Evolutionary conservation across 257 asterid species (phyloP).

Genomic region (Leonotis leonurus): DNA sequence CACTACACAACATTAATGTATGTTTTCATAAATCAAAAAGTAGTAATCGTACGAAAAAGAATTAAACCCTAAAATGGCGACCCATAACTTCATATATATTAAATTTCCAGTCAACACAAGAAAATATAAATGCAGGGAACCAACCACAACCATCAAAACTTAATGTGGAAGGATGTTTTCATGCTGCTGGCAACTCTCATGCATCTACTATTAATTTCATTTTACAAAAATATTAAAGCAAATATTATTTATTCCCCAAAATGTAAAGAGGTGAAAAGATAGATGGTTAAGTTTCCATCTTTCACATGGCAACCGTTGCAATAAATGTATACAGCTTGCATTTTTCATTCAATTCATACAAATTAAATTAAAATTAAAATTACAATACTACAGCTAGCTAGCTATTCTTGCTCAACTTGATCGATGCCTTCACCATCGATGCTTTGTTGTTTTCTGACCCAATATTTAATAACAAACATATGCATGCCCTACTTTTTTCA

Average conservation of each 20-base stretch:
- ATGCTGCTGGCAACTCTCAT: not conserved
- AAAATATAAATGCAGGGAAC: constrained; percentile 8
- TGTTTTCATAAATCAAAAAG: not conserved
- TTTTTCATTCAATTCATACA: too few relatives aligned
- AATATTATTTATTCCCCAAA: not conserved
- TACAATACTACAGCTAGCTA: too few relatives aligned
- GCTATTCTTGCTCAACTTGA: too few relatives aligned
- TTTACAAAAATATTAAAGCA: too few relatives aligned
- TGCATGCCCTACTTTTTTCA: too few relatives aligned
- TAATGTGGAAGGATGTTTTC: constrained; percentile 10
- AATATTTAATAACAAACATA: too few relatives aligned
- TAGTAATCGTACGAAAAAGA: not conserved
- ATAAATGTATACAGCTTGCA: constrained; percentile 27
- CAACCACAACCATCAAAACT: constrained; percentile 12
- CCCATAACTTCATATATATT: constrained; percentile 15
- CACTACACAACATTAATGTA: not conserved
- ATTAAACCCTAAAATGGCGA: constrained; percentile 16
- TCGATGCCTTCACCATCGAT: too few relatives aligned
- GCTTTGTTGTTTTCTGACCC: too few relatives aligned
- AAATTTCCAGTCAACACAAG: not conserved
- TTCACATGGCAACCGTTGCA: constrained; percentile 21
- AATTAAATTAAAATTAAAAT: too few relatives aligned
- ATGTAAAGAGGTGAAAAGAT: not conserved
- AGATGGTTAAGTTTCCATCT: constrained; percentile 11
- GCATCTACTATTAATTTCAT: not conserved